phyloP scores from a whole-genome alignment of 208 protist genomes.

The Wallacemonas sp. region DNA sequence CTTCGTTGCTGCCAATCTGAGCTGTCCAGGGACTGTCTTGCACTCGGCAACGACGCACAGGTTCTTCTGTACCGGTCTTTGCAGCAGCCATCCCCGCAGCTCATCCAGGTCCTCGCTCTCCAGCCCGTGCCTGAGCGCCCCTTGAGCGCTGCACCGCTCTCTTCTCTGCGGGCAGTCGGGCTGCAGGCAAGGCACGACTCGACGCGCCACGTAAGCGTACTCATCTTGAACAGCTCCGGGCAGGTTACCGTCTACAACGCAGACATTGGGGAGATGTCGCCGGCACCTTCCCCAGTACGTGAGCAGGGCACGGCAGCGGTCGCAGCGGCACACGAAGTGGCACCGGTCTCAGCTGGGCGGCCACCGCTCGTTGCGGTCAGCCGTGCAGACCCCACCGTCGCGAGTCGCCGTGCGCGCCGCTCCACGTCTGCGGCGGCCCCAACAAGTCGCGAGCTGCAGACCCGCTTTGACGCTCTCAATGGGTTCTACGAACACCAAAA shows the following conservation, averaged over 20 bases:
- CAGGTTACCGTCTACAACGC: background rate
- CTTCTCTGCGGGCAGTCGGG: background rate
- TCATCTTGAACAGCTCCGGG: conserved; percentile 1
- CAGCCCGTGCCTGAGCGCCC: background rate
- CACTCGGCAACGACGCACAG: conserved; percentile 7
- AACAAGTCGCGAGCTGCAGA: conserved; percentile 54
- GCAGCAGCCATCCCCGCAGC: background rate
- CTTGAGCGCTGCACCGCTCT: background rate
- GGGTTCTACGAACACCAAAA: conserved; percentile 59
- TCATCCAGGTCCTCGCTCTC: background rate
- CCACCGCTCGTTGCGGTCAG: background rate
- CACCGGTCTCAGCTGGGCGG: conserved; percentile 13
- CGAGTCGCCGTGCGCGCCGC: conserved; percentile 22
- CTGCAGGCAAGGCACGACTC: background rate
- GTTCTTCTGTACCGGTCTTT: conserved; percentile 11
- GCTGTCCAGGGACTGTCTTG: background rate
- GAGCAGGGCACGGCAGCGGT: too few species aligned
- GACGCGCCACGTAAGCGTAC: background rate
- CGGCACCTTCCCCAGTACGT: background rate
- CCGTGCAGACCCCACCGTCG: conserved; percentile 4
- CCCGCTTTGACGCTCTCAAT: conserved; percentile 60
- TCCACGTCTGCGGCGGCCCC: conserved; percentile 49
- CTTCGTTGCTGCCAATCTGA: background rate
- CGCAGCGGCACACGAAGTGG: too few species aligned
- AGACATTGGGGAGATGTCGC: background rate